These are phyloP conservation scores for Naganishia cerealis DNA, from an alignment of 1,284 basidiomycete genomes.

Conservation along the genomic window DNA sequence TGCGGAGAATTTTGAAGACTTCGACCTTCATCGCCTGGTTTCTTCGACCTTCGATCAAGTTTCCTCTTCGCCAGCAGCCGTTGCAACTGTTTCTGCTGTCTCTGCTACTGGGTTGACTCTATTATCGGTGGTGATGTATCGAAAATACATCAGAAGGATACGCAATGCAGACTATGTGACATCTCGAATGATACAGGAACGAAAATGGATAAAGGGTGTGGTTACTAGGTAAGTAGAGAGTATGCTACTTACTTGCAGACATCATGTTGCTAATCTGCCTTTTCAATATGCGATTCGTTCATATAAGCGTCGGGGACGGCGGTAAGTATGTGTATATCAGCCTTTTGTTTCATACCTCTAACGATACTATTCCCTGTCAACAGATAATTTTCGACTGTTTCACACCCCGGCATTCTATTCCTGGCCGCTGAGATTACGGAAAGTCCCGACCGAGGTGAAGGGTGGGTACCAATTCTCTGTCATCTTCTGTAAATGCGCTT, in stretches of 20 bases:
- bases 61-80: conserved; percentile 20
- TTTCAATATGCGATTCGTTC: background rate
- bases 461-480: conserved; percentile 55
- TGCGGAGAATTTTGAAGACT: background rate
- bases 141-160: conserved; percentile 64
- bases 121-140: conserved; percentile 56
- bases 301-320: conserved; percentile 72
- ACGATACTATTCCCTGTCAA: background rate
- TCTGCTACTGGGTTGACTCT: conserved; percentile 54
- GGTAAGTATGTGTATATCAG: conserved; percentile 40
- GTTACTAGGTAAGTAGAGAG: conserved; percentile 65
- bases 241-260: background rate
- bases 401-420: conserved; percentile 77
- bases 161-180: conserved; percentile 66
- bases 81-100: conserved; percentile 44
- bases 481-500: background rate
- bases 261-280: conserved; percentile 9
- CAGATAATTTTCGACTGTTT: conserved; percentile 65
- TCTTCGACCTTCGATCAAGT: conserved; percentile 13
- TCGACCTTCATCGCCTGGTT: conserved; percentile 4
- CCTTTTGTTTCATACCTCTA: background rate
- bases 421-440: conserved; percentile 68
- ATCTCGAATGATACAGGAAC: conserved; percentile 60
- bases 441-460: conserved; percentile 63
- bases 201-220: conserved; percentile 67